Evolutionary conservation across 1,284 basidiomycete species (phyloP), one percentile per base, ranked within the genome.

Genomic region (Butyriboletus regius): DNA sequence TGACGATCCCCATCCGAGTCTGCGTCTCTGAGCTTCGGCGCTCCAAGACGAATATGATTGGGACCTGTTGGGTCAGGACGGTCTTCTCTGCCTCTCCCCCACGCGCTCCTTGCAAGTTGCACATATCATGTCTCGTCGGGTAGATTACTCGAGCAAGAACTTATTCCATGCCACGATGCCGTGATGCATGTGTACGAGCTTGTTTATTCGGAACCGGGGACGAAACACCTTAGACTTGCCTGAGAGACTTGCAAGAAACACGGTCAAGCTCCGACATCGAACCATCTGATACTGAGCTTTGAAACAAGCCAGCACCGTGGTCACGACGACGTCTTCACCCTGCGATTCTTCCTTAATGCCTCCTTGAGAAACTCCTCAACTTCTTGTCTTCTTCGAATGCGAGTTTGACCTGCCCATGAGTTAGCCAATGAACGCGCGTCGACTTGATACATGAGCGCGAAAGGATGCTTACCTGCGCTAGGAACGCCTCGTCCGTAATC

Each of bases 401-500:
- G 42, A 48, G 28, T 29, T 64, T 67, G 45, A 67, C 63, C 65
- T 64, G 5, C 9, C 13, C 14, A 7, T 4, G 18, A 17, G 29
- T 57, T 6, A 55, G 48, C 22, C 26, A 47, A 43, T 8, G 10
- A 31, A 17, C 17, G 13, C 29, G 8, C 32, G 8, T 20, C 24
- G 4, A 12, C 29, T 26, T 6, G 34, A 39, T 28, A 12, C 8
- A 10, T 22, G 28, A 13, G 7, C 15, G 40, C 26, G 15, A 36
- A 42, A 29, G 5, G 22, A 10, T 8, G n/a, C 14, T 2, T 36
- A 67, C 66, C 53, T 53, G 43, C 5, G 44, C 38, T 40, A 61
- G 40, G 24, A 64, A 64, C 54, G 60, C 63, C 17, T 72, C 73
- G 55, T 86, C 83, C 13, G 74, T 71, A 8, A 85, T 58, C 4